phyloP scores from a whole-genome alignment of 768 basidiomycete species.

The Panaeolus cyanescens region DNA sequence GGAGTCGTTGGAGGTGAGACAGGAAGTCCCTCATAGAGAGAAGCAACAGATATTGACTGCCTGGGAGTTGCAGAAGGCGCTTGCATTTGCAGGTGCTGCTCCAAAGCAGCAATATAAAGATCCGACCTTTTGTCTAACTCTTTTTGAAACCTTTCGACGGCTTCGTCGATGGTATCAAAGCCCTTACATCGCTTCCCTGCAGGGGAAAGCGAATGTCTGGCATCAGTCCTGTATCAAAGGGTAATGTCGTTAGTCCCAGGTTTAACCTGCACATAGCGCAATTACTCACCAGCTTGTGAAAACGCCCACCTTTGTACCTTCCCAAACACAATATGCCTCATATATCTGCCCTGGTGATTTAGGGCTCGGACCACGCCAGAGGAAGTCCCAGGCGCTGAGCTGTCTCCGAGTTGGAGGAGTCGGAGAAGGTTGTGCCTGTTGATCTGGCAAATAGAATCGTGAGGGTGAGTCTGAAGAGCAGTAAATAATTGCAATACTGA shows the following conservation, averaged over 20 bases:
- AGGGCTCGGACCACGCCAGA: neutral
- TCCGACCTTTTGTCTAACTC: constrained; percentile 2
- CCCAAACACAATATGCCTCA: constrained; percentile 5
- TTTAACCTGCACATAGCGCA: neutral
- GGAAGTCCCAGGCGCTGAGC: too few species aligned
- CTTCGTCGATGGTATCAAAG: neutral
- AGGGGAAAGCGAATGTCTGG: neutral
- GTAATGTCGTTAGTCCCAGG: neutral
- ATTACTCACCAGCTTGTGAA: constrained; percentile 4
- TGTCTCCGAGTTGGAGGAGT: too few species aligned
- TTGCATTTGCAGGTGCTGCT: neutral
- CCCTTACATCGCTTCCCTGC: constrained; percentile 7
- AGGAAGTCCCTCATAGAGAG: neutral
- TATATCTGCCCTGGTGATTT: neutral
- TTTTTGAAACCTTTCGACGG: constrained; percentile 2
- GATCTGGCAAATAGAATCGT: too few species aligned
- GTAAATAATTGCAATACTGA: too few species aligned
- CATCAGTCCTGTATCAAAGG: neutral
- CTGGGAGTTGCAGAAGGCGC: neutral
- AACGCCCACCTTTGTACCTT: neutral
- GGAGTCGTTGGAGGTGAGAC: neutral
- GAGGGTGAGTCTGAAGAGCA: too few species aligned
- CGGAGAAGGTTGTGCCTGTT: too few species aligned
- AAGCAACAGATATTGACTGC: neutral
- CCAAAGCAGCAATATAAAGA: constrained; percentile 3